These are phyloP conservation scores for Cercospora brassicicola DNA, from an alignment of 2,329 filamentous ascomycete species.

Conservation along the genomic window DNA sequence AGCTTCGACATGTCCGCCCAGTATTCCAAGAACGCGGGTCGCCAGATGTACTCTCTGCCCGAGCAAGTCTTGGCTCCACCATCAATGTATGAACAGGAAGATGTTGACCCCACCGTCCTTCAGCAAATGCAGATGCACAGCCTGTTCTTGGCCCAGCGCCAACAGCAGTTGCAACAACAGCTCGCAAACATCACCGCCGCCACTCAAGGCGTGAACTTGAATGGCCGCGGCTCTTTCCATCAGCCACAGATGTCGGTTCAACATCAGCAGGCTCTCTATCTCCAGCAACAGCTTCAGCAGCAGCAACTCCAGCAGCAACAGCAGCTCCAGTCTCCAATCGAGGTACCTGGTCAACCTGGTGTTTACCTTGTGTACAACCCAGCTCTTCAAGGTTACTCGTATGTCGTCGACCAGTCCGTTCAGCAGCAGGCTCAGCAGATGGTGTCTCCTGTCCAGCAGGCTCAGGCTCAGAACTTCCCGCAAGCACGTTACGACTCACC, in stretches of 20 bases:
- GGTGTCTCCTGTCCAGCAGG: conserved; percentile 36
- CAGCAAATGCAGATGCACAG: conserved; percentile 89
- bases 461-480: conserved; percentile 31
- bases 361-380: conserved; percentile 84
- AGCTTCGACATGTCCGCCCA: conserved; percentile 48
- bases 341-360: conserved; percentile 68
- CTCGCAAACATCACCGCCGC: conserved; percentile 79
- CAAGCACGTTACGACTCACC: conserved; percentile 27
- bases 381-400: conserved; percentile 77
- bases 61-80: conserved; percentile 88
- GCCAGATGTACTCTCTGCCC: conserved; percentile 66
- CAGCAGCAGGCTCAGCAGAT: conserved; percentile 47
- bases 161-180: conserved; percentile 93
- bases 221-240: conserved; percentile 36
- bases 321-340: conserved; percentile 65
- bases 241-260: conserved; percentile 50
- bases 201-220: conserved; percentile 73
- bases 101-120: conserved; percentile 82
- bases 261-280: conserved; percentile 59
- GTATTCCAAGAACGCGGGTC: conserved; percentile 50
- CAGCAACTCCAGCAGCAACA: conserved; percentile 52
- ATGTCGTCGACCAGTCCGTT: conserved; percentile 70
- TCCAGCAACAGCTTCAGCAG: conserved; percentile 60
- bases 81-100: conserved; percentile 67
- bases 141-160: conserved; percentile 87